Percentiles rank a stretch among this genome's conserved stretches.
Evolutionary conservation across 345 rosid species (phyloP).

Genomic region (Draba incana): DNA sequence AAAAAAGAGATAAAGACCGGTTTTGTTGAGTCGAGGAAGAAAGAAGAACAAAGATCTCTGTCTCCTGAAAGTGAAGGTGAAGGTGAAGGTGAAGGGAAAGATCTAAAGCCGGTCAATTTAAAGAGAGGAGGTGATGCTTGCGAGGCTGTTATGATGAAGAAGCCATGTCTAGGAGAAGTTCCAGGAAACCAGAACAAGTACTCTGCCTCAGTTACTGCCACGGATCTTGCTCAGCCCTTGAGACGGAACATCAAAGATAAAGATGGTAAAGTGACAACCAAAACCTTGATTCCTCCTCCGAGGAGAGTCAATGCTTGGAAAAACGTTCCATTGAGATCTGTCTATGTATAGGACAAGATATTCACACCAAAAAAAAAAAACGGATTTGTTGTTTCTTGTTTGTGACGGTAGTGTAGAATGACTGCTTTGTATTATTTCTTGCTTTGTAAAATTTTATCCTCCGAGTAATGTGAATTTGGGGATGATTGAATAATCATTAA

Average conservation of each 20-base stretch:
- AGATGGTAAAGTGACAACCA: conserved; percentile 6
- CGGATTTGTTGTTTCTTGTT: no score
- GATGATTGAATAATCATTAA: background rate
- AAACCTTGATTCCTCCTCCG: background rate
- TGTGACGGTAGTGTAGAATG: no score
- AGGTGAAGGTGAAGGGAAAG: background rate
- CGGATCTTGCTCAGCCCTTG: background rate
- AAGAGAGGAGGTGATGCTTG: background rate
- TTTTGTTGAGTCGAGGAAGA: no score
- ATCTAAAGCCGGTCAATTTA: background rate
- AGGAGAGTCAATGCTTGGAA: background rate
- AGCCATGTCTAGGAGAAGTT: background rate
- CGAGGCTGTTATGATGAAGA: background rate
- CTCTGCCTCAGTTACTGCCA: background rate
- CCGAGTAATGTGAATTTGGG: background rate
- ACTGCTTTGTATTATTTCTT: background rate
- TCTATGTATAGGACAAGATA: background rate
- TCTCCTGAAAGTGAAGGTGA: no score
- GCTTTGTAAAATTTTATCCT: no score
- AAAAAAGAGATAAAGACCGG: background rate
- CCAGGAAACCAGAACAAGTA: background rate
- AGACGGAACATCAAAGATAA: background rate
- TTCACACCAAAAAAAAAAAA: background rate
- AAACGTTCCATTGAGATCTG: background rate
- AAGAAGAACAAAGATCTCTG: no score